Evolutionary conservation across 2,329 filamentous ascomycete species (phyloP), one percentile per base, ranked within the genome.

Genomic region (Diaporthe sp.): DNA sequence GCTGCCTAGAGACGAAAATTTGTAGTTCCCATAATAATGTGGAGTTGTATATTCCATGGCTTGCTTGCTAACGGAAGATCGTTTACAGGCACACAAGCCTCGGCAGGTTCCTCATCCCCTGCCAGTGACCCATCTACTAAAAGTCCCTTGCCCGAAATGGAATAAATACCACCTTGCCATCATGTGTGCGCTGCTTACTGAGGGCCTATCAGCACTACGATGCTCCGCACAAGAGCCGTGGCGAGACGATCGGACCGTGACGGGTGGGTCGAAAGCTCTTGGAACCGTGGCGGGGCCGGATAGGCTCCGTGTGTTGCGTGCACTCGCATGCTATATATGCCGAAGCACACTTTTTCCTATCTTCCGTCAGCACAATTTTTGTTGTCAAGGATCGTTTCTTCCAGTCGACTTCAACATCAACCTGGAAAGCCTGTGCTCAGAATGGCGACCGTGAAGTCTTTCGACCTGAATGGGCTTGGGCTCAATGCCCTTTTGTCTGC

Each of bases 161-260:
- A 22, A 68, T 12, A 17, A 37, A 39, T 37, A 34, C 44, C 20
- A 68, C 47, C 63, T n/a, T 20, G 31, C 44, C 12, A 37, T 20
- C 25, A 9, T 51, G 44, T 39, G 44, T 28, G n/a, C 10, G 31
- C 12, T 68, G 44, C 31, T 68, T 34, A 39, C 63, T 53, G 28
- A 67, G 63, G 34, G 20, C 57, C 57, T 60, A 60, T 67, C 31
- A 67, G 44, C 20, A 51, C 63, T n/a, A 37, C 20, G 28, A 37
- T 68, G 44, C 47, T 51, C 63, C 63, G 44, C 63, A 51, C 28
- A 39, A 6, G 22, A 51, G 20, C 20, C 31, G 47, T 53, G 63
- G 47, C 63, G 31, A 51, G 63, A 67, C 28, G 44, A 68, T 53
- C 44, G 31, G 10, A 68, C 28, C 22, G 20, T 68, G 63, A 25